These are phyloP conservation scores for Acanthamoeba castellanii DNA, from an alignment of 208 protist genomes.

Conservation along the genomic window DNA sequence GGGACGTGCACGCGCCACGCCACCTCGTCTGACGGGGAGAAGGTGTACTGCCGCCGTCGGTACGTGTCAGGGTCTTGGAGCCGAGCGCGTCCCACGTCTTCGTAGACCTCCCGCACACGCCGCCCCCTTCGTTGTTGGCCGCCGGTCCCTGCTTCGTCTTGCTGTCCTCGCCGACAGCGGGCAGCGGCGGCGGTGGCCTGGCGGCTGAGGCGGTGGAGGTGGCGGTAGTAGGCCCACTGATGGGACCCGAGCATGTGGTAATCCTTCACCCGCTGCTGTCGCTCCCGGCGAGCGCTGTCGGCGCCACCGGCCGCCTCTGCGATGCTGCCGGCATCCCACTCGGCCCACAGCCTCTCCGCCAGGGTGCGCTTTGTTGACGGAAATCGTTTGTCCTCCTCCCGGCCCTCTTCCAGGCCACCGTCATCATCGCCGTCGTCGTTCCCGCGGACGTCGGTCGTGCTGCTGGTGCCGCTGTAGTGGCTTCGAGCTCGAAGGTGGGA, in stretches of 20 bases:
- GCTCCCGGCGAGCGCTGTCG: not conserved
- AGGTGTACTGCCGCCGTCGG: not conserved
- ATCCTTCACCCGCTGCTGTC: not conserved
- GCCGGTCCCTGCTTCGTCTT: not conserved
- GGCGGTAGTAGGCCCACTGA: conserved; percentile 33
- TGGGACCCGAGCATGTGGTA: conserved; percentile 37
- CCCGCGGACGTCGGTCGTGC: not conserved
- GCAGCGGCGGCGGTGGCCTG: not conserved
- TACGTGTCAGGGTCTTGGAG: not conserved
- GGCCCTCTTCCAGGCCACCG: not conserved
- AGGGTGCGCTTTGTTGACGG: conserved; percentile 2
- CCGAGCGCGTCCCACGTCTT: conserved; percentile 12
- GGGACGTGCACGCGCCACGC: not conserved
- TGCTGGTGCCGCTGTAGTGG: not conserved
- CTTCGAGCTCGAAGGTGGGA: not conserved
- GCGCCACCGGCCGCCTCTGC: not conserved
- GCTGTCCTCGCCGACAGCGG: not conserved
- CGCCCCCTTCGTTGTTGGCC: not conserved
- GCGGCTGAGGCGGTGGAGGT: not conserved
- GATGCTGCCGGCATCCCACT: not conserved
- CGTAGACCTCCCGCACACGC: conserved; percentile 20
- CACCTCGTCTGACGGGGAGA: not conserved
- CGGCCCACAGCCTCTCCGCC: not conserved
- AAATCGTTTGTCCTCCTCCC: not conserved
- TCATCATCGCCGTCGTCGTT: not conserved